Conservation (phyloP, 331 rosid species). For the Stylosanthes scabra region DNA sequence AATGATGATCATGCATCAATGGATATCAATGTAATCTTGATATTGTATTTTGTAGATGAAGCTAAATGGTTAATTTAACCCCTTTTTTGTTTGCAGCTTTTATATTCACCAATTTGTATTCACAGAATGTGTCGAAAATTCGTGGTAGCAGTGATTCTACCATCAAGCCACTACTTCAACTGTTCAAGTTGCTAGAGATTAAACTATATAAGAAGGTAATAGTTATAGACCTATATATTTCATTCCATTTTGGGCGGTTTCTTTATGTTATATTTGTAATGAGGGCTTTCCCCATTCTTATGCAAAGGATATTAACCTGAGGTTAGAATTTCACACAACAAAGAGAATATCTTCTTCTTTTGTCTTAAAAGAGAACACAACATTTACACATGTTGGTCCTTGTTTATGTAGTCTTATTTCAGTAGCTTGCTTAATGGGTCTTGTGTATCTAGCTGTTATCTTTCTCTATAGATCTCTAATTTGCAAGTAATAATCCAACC, state of each 20-base stretch:
- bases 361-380: slow-evolving; percentile 17
- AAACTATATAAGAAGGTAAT: slow-evolving; percentile 68
- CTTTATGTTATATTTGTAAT: slow-evolving; percentile 13
- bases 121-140: no score
- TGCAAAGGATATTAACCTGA: slow-evolving; percentile 71
- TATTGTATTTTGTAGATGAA: slow-evolving; percentile 3
- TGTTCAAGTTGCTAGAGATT: slow-evolving; percentile 66
- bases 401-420: slow-evolving; percentile 69
- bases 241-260: background rate
- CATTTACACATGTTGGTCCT: slow-evolving; percentile 25
- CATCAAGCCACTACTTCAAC: slow-evolving; percentile 64
- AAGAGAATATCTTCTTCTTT: background rate
- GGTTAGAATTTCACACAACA: slow-evolving; percentile 44
- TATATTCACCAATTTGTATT: no score
- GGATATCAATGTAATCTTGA: background rate
- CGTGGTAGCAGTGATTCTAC: slow-evolving; percentile 51
- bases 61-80: slow-evolving; percentile 10
- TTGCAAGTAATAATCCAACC: slow-evolving; percentile 54
- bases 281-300: slow-evolving; percentile 37
- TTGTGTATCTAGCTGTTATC: slow-evolving; percentile 68
- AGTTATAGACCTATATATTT: background rate
- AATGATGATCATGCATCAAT: no score
- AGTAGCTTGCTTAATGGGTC: slow-evolving; percentile 72
- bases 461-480: slow-evolving; percentile 76
- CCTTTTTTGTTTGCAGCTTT: no score